Evolutionary conservation across 2,329 filamentous ascomycete species (phyloP).

Genomic region (Coleophoma crateriformis): DNA sequence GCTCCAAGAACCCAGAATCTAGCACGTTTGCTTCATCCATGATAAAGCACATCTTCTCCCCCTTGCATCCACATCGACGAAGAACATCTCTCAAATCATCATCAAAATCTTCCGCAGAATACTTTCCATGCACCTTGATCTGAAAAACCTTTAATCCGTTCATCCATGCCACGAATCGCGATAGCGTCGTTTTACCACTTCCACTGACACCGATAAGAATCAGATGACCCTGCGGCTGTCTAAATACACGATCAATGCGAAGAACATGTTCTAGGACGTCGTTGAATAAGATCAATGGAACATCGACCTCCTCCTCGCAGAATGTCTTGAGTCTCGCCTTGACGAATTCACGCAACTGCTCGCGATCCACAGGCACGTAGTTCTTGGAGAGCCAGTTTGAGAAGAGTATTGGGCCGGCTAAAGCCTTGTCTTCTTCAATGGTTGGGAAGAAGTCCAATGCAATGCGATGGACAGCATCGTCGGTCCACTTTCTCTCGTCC

Average conservation of each 20-base stretch:
- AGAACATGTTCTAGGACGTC: slow-evolving; percentile 97
- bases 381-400: slow-evolving; percentile 99
- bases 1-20: slow-evolving; percentile 95
- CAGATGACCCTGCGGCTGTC: slow-evolving; percentile 95
- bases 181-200: slow-evolving; percentile 96
- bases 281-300: slow-evolving; percentile 98
- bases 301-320: slow-evolving; percentile 98
- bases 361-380: slow-evolving; percentile 93
- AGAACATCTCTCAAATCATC: slow-evolving; percentile 94
- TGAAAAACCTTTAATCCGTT: slow-evolving; percentile 98
- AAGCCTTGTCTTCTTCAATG: slow-evolving; percentile 84
- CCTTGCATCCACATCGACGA: slow-evolving; percentile 90
- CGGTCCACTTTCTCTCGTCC: slow-evolving; percentile 92
- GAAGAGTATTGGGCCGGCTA: slow-evolving; percentile 91
- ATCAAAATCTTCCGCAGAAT: slow-evolving; percentile 97
- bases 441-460: slow-evolving; percentile 90
- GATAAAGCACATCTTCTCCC: slow-evolving; percentile 99
- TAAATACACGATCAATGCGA: slow-evolving; percentile 96
- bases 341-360: slow-evolving; percentile 93
- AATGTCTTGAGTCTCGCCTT: slow-evolving; percentile 96
- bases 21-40: slow-evolving; percentile 99
- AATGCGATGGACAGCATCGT: slow-evolving; percentile 79
- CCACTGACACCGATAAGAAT: slow-evolving; percentile 98
- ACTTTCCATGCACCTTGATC: slow-evolving; percentile 99
- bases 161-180: slow-evolving; percentile 99